These are phyloP conservation scores for Gossypium lobatum DNA, from an alignment of 441 rosid species.

Conservation along the genomic window DNA sequence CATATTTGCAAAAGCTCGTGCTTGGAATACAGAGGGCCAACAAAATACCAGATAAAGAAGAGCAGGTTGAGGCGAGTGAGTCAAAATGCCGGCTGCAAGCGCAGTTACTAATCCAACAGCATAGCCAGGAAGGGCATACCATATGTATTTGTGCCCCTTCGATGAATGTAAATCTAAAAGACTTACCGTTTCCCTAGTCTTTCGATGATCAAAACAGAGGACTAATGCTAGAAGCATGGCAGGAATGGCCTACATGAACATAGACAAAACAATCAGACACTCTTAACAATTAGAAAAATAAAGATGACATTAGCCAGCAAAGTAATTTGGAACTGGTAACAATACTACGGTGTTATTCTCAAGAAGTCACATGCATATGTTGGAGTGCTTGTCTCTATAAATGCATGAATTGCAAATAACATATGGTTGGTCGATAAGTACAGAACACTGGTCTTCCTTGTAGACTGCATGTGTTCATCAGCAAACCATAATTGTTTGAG, in stretches of 20 bases:
- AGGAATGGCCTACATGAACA: constrained; percentile 64
- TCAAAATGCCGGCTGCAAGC: constrained; percentile 76
- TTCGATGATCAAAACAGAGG: constrained; percentile 81
- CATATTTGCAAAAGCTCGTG: neutral
- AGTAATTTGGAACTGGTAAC: neutral
- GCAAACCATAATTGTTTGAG: neutral
- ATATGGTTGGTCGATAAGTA: neutral
- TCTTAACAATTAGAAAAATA: neutral
- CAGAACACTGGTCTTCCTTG: neutral
- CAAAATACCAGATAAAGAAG: constrained; percentile 79
- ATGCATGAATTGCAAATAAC: neutral
- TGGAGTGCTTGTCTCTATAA: constrained; percentile 1
- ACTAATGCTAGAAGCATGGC: constrained; percentile 86
- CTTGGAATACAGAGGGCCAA: neutral
- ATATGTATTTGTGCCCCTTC: constrained; percentile 79
- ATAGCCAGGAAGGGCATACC: constrained; percentile 88
- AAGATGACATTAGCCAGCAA: neutral
- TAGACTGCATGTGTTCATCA: neutral
- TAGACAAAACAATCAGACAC: neutral
- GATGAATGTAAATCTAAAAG: constrained; percentile 56
- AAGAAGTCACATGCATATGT: neutral
- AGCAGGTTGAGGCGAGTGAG: constrained; percentile 86
- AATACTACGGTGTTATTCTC: neutral
- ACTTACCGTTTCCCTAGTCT: constrained; percentile 68
- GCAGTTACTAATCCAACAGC: constrained; percentile 74